A percentile compares a stretch with the other conserved stretches of the same genome.
Evolutionary conservation across 352 stramenopile species (phyloP).

Genomic region (Pythium pyrilobum): DNA sequence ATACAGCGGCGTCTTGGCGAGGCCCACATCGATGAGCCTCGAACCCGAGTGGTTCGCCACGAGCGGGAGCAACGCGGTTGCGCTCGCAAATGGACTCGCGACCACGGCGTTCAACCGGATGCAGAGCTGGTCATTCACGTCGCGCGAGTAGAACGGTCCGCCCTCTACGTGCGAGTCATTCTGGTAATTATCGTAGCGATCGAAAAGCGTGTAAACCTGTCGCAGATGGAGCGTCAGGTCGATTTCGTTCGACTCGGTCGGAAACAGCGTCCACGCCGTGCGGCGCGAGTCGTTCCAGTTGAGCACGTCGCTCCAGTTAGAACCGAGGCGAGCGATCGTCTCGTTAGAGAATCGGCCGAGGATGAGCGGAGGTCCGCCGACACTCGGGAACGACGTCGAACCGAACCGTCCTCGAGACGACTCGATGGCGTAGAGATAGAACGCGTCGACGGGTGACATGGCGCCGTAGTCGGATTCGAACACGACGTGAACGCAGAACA

Average conservation of each 20-base stretch:
- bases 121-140: constrained; percentile 32
- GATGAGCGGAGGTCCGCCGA: constrained; percentile 11
- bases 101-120: constrained; percentile 23
- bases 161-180: constrained; percentile 7
- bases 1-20: constrained; percentile 20
- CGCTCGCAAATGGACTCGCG: background rate
- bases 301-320: background rate
- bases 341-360: constrained; percentile 15
- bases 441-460: constrained; percentile 35
- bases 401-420: constrained; percentile 1
- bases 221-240: constrained; percentile 43
- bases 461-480: constrained; percentile 37
- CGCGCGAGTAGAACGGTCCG: constrained; percentile 25
- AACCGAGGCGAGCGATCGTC: background rate
- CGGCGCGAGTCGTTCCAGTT: constrained; percentile 22
- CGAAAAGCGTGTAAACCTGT: constrained; percentile 36
- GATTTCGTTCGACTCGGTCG: constrained; percentile 18
- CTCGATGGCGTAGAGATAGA: constrained; percentile 31
- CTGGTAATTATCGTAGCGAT: constrained; percentile 3
- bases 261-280: constrained; percentile 36
- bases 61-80: constrained; percentile 24
- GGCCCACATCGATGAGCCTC: constrained; percentile 29
- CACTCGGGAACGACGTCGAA: background rate
- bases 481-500: constrained; percentile 24
- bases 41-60: constrained; percentile 35